Evolutionary conservation across 225 moss, liverwort and hornwort species (phyloP), one percentile per base, ranked within the genome.

Genomic region (Polytrichum commune): DNA sequence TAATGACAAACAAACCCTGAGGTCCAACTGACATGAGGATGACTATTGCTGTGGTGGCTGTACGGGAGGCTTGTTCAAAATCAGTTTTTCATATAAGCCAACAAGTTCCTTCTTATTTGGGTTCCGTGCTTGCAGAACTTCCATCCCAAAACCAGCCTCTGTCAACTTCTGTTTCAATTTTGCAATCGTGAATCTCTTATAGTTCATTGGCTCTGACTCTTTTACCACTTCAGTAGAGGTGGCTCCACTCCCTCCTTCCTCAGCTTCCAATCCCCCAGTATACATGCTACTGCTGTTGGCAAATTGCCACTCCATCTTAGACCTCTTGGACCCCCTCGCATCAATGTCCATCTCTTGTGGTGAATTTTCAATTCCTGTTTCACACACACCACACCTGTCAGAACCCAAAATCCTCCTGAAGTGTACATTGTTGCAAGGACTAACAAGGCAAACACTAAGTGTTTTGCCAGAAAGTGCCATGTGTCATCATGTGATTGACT

Each of bases 91-190:
- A 62, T 95, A 95, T 64, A 92, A 73, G 22, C 84, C 77, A 53
- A 95, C 61, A 27, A 95, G 77, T 13, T 95, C 95, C 68, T 89
- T 89, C 86, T 90, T 92, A 9, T 65, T 53, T 2, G 85, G 82
- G 77, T 95, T 92, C 62, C 90, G 89, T 23, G 76, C 3, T 35
- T 83, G 75, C 80, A 92, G 23, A n/a, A 95, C 79, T 53, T 95
- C 90, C 3, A 85, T 83, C 65, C 95, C 95, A 25, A 83, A 92
- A 6, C 95, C 95, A 60, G 89, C 87, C 71, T 88, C 90, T 25
- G 95, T 90, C 63, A 95, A 79, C 67, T 72, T 87, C 77, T 89
- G 89, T 68, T 95, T 95, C 54, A 95, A 78, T 79, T 95, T 92
- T 19, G 90, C 77, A 20, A 92, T 78, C 0, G 92, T 95, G 65